These are phyloP conservation scores for Ceratocystis alfenasii DNA, from an alignment of 2,329 filamentous ascomycete species.

Conservation along the genomic window DNA sequence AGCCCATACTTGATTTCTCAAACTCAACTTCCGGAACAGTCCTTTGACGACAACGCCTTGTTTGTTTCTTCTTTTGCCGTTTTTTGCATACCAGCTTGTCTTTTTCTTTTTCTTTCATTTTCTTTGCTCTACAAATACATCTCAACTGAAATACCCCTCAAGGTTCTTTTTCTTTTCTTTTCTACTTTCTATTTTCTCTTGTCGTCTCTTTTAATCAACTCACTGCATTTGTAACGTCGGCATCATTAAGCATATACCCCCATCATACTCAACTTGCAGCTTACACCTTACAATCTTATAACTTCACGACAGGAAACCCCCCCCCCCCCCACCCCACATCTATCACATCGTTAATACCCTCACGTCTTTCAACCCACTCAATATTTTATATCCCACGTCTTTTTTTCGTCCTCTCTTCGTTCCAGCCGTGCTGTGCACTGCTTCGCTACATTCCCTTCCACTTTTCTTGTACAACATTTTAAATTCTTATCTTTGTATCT, in stretches of 20 bases:
- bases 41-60: not conserved
- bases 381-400: not conserved
- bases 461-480: not conserved
- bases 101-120: not conserved
- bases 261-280: not conserved
- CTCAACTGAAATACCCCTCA: not conserved
- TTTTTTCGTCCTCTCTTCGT: not conserved
- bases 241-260: slow-evolving; percentile 6
- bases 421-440: slow-evolving; percentile 11
- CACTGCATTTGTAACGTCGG: slow-evolving; percentile 3
- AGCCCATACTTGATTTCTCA: not conserved
- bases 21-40: not conserved
- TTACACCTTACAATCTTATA: not conserved
- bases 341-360: not conserved
- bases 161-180: not conserved
- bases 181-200: slow-evolving; percentile 2
- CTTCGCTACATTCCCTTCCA: too few relatives aligned
- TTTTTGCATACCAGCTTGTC: not conserved
- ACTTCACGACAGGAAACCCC: not conserved
- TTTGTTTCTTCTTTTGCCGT: slow-evolving; percentile 6
- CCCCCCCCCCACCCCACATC: not conserved
- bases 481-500: not conserved
- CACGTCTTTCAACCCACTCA: not conserved
- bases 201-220: not conserved
- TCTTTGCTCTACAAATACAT: not conserved